These are phyloP conservation scores for Colletotrichum somersetense DNA, from an alignment of 2,329 filamentous ascomycete species.

Conservation along the genomic window DNA sequence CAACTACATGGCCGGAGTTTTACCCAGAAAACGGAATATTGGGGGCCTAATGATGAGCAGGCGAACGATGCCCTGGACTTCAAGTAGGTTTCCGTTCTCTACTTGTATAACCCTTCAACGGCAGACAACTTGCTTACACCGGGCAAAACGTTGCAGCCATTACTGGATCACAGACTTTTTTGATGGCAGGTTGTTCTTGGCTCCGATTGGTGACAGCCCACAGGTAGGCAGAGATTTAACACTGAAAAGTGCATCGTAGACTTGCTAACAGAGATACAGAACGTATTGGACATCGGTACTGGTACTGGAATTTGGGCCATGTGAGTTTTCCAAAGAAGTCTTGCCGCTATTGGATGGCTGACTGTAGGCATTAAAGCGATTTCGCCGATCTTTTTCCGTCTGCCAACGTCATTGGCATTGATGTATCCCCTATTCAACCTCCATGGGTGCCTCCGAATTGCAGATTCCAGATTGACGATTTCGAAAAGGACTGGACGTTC, in stretches of 20 bases:
- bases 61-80: conserved; percentile 43
- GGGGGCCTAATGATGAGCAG: conserved; percentile 43
- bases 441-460: conserved; percentile 51
- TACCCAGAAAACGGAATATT: conserved; percentile 46
- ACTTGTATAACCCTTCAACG: accelerated
- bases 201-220: conserved; percentile 51
- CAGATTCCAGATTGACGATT: conserved; percentile 54
- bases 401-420: conserved; percentile 62
- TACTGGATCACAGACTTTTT: conserved; percentile 46
- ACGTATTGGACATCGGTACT: conserved; percentile 58
- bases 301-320: conserved; percentile 61
- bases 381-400: conserved; percentile 58
- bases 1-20: conserved; percentile 50
- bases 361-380: conserved; percentile 56
- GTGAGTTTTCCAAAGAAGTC: conserved; percentile 44
- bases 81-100: neutral
- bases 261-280: conserved; percentile 42
- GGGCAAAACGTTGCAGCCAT: neutral
- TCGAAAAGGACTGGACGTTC: conserved; percentile 58
- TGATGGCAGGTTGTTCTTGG: conserved; percentile 52
- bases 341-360: conserved; percentile 8
- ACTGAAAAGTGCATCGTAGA: too few relatives aligned
- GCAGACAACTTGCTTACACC: neutral
- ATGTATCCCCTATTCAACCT: conserved; percentile 69
- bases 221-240: conserved; percentile 15